phyloP scores from a whole-genome alignment of 2,329 filamentous ascomycete genomes.

The Acrocalymma vagum region DNA sequence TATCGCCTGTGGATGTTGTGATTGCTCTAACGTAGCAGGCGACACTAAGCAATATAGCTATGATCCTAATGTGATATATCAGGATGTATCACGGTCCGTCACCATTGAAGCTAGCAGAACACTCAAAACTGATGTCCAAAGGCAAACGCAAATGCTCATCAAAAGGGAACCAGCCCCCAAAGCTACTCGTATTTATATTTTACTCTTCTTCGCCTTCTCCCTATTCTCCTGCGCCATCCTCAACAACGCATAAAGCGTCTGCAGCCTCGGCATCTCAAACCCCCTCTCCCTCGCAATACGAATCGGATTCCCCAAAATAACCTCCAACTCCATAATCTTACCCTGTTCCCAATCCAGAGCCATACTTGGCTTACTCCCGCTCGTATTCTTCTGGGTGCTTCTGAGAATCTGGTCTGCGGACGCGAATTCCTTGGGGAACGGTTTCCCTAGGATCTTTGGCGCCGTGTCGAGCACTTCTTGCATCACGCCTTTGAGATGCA shows the following conservation, averaged over 20 bases:
- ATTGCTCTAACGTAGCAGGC: no score
- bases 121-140: no score
- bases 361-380: conserved; percentile 70
- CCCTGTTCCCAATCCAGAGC: conserved; percentile 74
- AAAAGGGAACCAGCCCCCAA: no score
- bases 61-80: no score
- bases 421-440: conserved; percentile 68
- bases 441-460: conserved; percentile 68
- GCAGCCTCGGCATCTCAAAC: conserved; percentile 71
- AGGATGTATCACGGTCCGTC: no score
- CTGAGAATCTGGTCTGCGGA: conserved; percentile 68
- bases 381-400: conserved; percentile 69
- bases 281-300: conserved; percentile 69
- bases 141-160: no score
- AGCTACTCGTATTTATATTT: no score
- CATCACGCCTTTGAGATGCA: conserved; percentile 73
- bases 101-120: no score
- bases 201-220: conserved; percentile 45
- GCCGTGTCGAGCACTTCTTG: conserved; percentile 72
- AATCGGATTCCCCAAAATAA: conserved; percentile 76
- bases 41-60: no score
- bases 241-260: conserved; percentile 72
- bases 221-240: conserved; percentile 67
- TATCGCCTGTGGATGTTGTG: no score
- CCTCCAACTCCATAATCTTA: conserved; percentile 74